Evolutionary conservation across 2,329 filamentous ascomycete species (phyloP).

Genomic region (Sphaerulina populicola): DNA sequence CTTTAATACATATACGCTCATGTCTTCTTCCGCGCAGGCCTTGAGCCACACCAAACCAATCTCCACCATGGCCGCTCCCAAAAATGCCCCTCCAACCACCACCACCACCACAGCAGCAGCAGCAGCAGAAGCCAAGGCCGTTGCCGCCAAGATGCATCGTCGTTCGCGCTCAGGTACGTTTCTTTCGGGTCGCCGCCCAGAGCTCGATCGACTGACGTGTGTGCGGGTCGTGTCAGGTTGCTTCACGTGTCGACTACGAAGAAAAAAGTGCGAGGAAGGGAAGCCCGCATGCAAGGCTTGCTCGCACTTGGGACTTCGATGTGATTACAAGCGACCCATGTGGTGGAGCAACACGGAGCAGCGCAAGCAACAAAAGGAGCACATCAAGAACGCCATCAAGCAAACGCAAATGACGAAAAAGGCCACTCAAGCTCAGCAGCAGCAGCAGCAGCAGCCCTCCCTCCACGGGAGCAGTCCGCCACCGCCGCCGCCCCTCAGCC

Average conservation of each 20-base stretch:
- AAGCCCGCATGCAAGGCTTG: conserved; percentile 54
- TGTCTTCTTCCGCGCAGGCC: conserved; percentile 40
- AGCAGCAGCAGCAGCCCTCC: conserved; percentile 37
- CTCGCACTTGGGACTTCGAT: conserved; percentile 67
- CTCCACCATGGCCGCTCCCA: conserved; percentile 45
- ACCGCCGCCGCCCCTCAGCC: conserved; percentile 60
- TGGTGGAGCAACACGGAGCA: conserved; percentile 97
- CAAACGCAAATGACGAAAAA: conserved; percentile 91
- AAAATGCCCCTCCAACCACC: conserved; percentile 37
- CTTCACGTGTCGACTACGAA: conserved; percentile 58
- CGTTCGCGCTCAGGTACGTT: conserved; percentile 85
- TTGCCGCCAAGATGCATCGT: conserved; percentile 80
- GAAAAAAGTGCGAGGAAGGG: conserved; percentile 63
- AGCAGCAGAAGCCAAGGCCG: conserved; percentile 45
- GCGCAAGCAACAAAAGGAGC: conserved; percentile 78
- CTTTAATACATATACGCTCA: conserved; percentile 39
- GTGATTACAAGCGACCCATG: conserved; percentile 91
- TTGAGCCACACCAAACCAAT: conserved; percentile 34
- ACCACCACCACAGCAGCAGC: not conserved
- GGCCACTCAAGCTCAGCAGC: conserved; percentile 37
- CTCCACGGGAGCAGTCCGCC: conserved; percentile 58
- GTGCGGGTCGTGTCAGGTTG: conserved; percentile 52
- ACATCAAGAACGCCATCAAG: conserved; percentile 97
- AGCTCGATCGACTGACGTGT: conserved; percentile 29
- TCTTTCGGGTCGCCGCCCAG: conserved; percentile 22